A percentile compares a stretch with the other conserved stretches of the same genome.
Conservation (phyloP, 2,329 filamentous ascomycete species). For the Rutstroemia sydowiana region DNA sequence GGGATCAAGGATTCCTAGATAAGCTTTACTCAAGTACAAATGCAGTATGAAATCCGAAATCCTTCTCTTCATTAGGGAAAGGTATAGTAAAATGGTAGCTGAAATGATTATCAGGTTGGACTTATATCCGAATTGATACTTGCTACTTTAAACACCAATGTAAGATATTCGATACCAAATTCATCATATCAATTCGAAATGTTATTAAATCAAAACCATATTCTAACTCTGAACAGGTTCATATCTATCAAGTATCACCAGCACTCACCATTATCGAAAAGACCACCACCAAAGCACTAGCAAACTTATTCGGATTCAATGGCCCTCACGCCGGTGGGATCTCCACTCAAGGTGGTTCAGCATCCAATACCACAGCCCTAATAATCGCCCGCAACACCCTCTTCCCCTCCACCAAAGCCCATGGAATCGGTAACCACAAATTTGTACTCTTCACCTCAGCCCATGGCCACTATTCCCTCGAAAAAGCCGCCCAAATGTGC, state of each 20-base stretch:
- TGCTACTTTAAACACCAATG: constrained; percentile 83
- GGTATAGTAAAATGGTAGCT: not conserved
- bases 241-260: constrained; percentile 91
- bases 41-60: constrained; percentile 45
- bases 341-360: constrained; percentile 69
- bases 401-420: constrained; percentile 67
- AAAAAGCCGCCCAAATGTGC: constrained; percentile 88
- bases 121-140: constrained; percentile 80
- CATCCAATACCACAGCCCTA: constrained; percentile 78
- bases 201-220: not conserved
- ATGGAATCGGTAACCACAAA: constrained; percentile 56
- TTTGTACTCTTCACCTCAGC: constrained; percentile 84
- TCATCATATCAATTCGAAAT: not conserved
- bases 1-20: constrained; percentile 93
- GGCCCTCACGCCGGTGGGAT: constrained; percentile 63
- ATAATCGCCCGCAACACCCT: constrained; percentile 82
- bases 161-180: constrained; percentile 32
- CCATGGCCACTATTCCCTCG: constrained; percentile 90
- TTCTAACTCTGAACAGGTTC: constrained; percentile 43
- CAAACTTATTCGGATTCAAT: constrained; percentile 67
- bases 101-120: constrained; percentile 50
- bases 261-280: constrained; percentile 85
- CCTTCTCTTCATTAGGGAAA: not conserved
- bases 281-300: constrained; percentile 64
- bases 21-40: constrained; percentile 92